Evolutionary conservation across 1,139 yeast species (phyloP), one percentile per base, ranked within the genome.

Genomic region (Kazachstania sp.): DNA sequence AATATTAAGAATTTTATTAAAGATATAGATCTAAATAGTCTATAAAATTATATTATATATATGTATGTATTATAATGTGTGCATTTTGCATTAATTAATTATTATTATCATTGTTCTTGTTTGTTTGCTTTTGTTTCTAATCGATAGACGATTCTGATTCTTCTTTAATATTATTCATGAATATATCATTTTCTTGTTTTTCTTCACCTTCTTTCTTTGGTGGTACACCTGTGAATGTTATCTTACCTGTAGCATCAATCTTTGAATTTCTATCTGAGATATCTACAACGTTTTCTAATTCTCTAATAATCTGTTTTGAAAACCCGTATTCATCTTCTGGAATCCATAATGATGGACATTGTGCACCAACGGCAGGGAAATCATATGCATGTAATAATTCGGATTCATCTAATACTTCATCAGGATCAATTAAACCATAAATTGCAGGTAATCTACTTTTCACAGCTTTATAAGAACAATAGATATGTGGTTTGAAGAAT

Each of bases 241-340:
- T 69, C 41, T 71, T 72, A 12, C 84, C 88, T 61, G 77, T 75
- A 34, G 78, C 81, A 56, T 74, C 71, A 48, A 87, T 73, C 13
- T 71, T 69, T 1, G 96, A 78, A 56, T 85, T 82, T 38, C 75
- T 79, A 59, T 86, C 94, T 47, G 78, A 71, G 43, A 83, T 79
- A 20, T 72, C 70, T 37, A 83, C 73, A 13, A 73, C 66, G 2
- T 69, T 70, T 31, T 68, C 58, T 45, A 79, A 71, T 44, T 74
- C 70, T 41, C 72, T 74, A 12, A 84, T 76, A 57, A 85, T 80
- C 18, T 61, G 64, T 2, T 74, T 67, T 3, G 95, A 82, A 61
- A 86, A 75, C 0, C 97, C 97, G 74, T 79, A 77, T 7, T 85
- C 80, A 66, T 92, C 98, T 50, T 73, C 72, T 7, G 97, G 95